Conservation (phyloP, 2,329 filamentous ascomycete genomes). For the Epichloe festucae region DNA sequence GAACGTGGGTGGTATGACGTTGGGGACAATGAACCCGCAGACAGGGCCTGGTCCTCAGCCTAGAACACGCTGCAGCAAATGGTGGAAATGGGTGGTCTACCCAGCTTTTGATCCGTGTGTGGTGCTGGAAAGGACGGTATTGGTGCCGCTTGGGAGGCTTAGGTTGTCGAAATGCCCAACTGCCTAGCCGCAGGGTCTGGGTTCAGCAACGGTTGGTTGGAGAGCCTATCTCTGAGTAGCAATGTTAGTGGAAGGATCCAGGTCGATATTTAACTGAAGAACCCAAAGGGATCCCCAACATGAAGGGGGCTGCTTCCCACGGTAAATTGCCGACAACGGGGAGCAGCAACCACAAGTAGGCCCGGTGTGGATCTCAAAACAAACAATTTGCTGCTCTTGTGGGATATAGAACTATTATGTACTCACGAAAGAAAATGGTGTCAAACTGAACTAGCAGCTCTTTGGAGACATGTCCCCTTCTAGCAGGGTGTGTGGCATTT, state of each 20-base stretch:
- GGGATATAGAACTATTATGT: not conserved
- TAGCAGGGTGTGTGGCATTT: slow-evolving; percentile 1
- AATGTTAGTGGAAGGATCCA: slow-evolving; percentile 6
- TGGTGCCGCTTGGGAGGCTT: slow-evolving; percentile 1
- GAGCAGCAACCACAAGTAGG: not conserved
- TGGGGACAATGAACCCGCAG: not conserved
- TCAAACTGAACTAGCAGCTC: not conserved
- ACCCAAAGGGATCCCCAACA: not conserved
- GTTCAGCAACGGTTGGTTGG: slow-evolving; percentile 2
- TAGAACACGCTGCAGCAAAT: not conserved
- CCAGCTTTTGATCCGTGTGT: not conserved
- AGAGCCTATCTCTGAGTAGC: not conserved
- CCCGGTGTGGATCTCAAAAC: slow-evolving; percentile 5
- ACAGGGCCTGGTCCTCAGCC: not conserved
- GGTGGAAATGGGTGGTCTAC: not conserved
- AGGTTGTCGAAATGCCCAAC: slow-evolving; percentile 1
- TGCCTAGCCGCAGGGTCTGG: slow-evolving; percentile 2
- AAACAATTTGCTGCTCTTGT: not conserved
- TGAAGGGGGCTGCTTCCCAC: slow-evolving; percentile 6
- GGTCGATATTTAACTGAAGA: slow-evolving; percentile 8
- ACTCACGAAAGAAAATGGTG: not conserved
- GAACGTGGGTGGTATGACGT: slow-evolving; percentile 1
- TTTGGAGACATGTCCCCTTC: not conserved
- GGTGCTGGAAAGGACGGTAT: not conserved
- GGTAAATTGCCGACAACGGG: slow-evolving; percentile 5